Conservation (phyloP, 306 rosid genomes). For the Dryas octopetala region DNA sequence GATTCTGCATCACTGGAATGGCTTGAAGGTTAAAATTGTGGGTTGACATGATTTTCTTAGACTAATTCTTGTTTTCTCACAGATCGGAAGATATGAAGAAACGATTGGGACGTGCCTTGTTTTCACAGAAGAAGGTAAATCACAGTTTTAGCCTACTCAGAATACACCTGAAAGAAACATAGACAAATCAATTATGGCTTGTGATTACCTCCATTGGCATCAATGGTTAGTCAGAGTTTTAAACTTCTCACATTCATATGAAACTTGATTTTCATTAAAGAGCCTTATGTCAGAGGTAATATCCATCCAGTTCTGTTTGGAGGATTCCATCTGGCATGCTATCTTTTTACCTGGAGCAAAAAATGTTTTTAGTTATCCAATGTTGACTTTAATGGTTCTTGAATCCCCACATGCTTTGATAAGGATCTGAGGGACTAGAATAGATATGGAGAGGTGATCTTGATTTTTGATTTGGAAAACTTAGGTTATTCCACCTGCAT, state of each 20-base stretch:
- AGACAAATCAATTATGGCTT: neutral
- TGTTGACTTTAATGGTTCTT: neutral
- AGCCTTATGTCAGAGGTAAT: neutral
- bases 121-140: conserved; percentile 63
- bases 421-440: neutral
- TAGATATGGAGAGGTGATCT: neutral
- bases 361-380: neutral
- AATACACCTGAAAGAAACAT: neutral
- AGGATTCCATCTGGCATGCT: neutral
- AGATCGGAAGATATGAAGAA: conserved; percentile 81
- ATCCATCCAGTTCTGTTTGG: neutral
- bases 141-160: neutral
- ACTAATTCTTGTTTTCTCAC: conserved; percentile 21
- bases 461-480: neutral
- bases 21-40: neutral
- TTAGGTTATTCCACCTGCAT: neutral
- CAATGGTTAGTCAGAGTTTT: too few species aligned
- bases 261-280: neutral
- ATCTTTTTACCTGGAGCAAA: too few species aligned
- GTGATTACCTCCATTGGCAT: too few species aligned
- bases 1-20: neutral
- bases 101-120: conserved; percentile 70
- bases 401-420: neutral
- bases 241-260: too few species aligned
- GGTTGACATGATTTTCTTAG: neutral